Conservation (phyloP, 495 filamentous ascomycete genomes). For the Xylaria sp. region DNA sequence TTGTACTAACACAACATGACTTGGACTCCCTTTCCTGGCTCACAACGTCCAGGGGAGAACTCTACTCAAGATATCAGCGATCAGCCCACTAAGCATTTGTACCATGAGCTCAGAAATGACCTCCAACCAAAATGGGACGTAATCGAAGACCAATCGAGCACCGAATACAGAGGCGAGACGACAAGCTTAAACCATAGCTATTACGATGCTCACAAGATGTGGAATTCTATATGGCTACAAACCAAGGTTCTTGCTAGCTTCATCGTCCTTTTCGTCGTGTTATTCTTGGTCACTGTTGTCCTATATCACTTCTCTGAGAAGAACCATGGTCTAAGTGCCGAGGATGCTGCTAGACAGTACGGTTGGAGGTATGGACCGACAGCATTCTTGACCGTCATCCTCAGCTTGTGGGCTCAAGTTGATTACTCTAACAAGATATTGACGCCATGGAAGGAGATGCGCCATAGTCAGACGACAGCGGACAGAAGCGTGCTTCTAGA, state of each 20-base stretch:
- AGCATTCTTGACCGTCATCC: conserved; percentile 35
- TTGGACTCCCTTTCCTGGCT: not conserved
- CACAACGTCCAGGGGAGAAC: not conserved
- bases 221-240: conserved; percentile 28
- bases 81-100: not conserved
- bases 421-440: conserved; percentile 35
- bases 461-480: conserved; percentile 11
- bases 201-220: conserved; percentile 1
- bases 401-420: conserved; percentile 34
- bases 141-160: not conserved
- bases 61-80: not conserved
- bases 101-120: not conserved
- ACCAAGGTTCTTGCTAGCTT: conserved; percentile 22
- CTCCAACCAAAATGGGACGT: not conserved
- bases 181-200: not conserved
- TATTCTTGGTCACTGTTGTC: conserved; percentile 23
- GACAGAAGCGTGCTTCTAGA: conserved; percentile 27
- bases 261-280: conserved; percentile 16
- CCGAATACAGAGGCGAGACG: conserved; percentile 13
- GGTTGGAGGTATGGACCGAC: conserved; percentile 44
- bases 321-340: conserved; percentile 31
- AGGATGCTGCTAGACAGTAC: conserved; percentile 32
- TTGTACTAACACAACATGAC: not conserved
- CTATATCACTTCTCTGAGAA: conserved; percentile 30
- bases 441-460: conserved; percentile 38